phyloP scores from a whole-genome alignment of 495 filamentous ascomycete genomes.

The Rhypophila decipiens region DNA sequence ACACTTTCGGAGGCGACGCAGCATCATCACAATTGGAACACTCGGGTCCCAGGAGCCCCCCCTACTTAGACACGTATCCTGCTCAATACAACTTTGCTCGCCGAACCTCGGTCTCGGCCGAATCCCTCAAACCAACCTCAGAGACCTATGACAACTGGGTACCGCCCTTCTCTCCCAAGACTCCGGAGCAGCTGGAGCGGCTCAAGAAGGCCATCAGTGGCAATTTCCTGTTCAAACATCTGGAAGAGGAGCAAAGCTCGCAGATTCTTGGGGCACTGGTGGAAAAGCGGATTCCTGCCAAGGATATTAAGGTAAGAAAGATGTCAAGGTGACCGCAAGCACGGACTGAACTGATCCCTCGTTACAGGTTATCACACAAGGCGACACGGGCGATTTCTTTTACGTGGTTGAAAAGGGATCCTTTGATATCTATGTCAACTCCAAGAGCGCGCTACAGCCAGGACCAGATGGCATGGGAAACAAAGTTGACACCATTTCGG shows the following conservation, averaged over 20 bases:
- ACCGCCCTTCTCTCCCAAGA: slow-evolving; percentile 77
- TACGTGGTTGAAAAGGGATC: slow-evolving; percentile 89
- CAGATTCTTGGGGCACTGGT: slow-evolving; percentile 87
- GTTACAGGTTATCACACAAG: slow-evolving; percentile 78
- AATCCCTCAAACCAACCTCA: slow-evolving; percentile 84
- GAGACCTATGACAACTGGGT: slow-evolving; percentile 83
- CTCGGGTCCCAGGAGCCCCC: slow-evolving; percentile 34
- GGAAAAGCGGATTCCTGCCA: slow-evolving; percentile 91
- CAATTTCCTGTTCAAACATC: slow-evolving; percentile 92
- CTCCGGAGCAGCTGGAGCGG: slow-evolving; percentile 69
- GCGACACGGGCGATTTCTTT: slow-evolving; percentile 94
- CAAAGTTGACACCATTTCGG: slow-evolving; percentile 73
- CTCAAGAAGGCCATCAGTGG: slow-evolving; percentile 73
- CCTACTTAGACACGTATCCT: slow-evolving; percentile 66
- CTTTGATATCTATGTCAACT: slow-evolving; percentile 90
- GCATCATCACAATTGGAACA: slow-evolving; percentile 28
- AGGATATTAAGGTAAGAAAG: slow-evolving; percentile 68
- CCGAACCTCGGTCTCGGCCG: slow-evolving; percentile 92
- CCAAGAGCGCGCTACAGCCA: slow-evolving; percentile 67
- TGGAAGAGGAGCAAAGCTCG: slow-evolving; percentile 83
- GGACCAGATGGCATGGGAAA: slow-evolving; percentile 79
- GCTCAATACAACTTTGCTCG: slow-evolving; percentile 89
- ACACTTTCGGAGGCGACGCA: slow-evolving; percentile 44
- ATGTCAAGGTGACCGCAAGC: neutral
- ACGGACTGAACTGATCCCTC: neutral